Percentiles rank a stretch among this genome's conserved stretches.
These are phyloP conservation scores for Rhizopogon rudus DNA, from an alignment of 768 basidiomycete genomes.

Conservation along the genomic window DNA sequence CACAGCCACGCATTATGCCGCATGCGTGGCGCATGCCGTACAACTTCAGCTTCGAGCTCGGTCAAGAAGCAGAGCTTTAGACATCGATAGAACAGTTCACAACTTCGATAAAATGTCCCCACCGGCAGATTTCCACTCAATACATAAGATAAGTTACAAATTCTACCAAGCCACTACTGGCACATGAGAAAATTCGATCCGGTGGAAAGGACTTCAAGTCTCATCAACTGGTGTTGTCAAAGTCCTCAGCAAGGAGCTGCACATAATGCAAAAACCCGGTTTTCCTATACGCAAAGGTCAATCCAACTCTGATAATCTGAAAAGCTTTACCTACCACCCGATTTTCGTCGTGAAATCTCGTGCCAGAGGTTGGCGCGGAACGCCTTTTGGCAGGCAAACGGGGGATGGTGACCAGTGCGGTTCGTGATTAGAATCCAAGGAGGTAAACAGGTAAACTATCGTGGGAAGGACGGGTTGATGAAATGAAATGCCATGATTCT, in stretches of 20 bases:
- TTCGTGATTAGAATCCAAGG: constrained; percentile 23
- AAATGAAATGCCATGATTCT: constrained; percentile 8
- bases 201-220: neutral
- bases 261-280: constrained; percentile 35
- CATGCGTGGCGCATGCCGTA: too few relatives aligned
- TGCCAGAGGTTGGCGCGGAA: constrained; percentile 14
- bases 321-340: constrained; percentile 21
- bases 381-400: constrained; percentile 14
- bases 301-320: neutral
- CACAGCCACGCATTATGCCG: neutral
- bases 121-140: too few relatives aligned
- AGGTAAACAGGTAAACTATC: constrained; percentile 40
- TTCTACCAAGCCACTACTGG: too few relatives aligned
- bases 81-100: too few relatives aligned
- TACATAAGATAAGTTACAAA: too few relatives aligned
- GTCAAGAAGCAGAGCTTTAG: too few relatives aligned
- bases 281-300: constrained; percentile 15
- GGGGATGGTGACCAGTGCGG: constrained; percentile 38
- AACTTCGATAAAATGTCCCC: too few relatives aligned
- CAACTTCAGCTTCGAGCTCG: too few relatives aligned
- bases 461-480: constrained; percentile 27
- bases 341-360: constrained; percentile 24
- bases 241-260: constrained; percentile 33
- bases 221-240: constrained; percentile 9
- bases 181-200: too few relatives aligned